Conservation (phyloP, 2,329 filamentous ascomycete species). For the Chaetoscypha palmicola region DNA sequence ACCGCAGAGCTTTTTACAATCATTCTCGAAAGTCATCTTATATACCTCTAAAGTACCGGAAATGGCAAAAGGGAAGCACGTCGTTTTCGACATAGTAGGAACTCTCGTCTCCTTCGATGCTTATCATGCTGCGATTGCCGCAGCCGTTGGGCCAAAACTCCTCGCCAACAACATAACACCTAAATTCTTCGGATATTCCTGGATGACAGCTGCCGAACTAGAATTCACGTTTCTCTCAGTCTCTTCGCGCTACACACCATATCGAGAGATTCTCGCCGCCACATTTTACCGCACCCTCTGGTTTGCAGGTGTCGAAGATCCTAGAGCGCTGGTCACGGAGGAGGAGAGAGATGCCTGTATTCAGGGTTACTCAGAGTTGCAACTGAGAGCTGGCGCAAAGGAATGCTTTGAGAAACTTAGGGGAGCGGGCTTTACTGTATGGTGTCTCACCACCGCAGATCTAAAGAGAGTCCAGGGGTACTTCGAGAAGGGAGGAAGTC, state of each 20-base stretch:
- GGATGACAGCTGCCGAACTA: constrained; percentile 41
- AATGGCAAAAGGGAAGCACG: constrained; percentile 32
- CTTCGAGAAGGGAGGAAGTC: constrained; percentile 41
- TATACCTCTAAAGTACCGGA: too few relatives aligned
- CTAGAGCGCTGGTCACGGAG: constrained; percentile 36
- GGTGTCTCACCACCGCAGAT: constrained; percentile 48
- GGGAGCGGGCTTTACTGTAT: constrained; percentile 42
- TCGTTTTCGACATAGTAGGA: constrained; percentile 47
- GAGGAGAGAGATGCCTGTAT: constrained; percentile 37
- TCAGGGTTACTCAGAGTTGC: constrained; percentile 33
- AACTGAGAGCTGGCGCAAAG: constrained; percentile 34
- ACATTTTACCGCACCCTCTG: constrained; percentile 44
- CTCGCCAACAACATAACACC: constrained; percentile 34
- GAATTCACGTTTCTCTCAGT: constrained; percentile 45
- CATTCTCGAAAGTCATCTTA: too few relatives aligned
- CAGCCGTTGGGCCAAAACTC: constrained; percentile 37
- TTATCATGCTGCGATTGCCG: constrained; percentile 36
- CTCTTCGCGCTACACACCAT: constrained; percentile 37
- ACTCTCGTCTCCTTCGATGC: constrained; percentile 42
- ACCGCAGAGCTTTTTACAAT: too few relatives aligned
- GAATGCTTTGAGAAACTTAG: constrained; percentile 39
- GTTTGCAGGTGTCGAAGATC: constrained; percentile 38
- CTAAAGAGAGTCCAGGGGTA: constrained; percentile 43
- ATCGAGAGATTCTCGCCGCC: constrained; percentile 36
- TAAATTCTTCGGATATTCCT: constrained; percentile 39